Evolutionary conservation across 2,329 filamentous ascomycete genomes (phyloP), one percentile per base, ranked within the genome.

Genomic region (Aureobasidium sp.): DNA sequence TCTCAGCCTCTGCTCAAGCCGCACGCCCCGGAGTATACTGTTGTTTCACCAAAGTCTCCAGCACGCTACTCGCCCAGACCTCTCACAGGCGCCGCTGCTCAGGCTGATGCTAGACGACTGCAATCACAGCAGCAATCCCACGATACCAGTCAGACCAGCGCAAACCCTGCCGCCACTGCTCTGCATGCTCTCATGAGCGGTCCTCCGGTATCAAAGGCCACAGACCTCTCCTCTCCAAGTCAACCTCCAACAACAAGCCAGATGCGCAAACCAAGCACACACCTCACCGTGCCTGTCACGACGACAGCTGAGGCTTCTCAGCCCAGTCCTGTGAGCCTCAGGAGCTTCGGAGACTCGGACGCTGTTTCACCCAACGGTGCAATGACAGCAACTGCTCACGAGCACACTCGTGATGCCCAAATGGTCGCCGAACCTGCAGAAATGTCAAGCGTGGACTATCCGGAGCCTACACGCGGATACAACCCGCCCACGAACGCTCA

Each of bases 331-430:
- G 77, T 79, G 46, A 84, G 80, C 68, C 71, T 81, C 59, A 79
- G 79, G 10, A 82, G 81, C 66, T 82, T 83, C 67, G 81, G 78
- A 47, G 79, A 82, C 29, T 70, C 77, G 17, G 82, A 85, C 48
- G 73, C 75, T 17, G 73, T 63, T 36, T 61, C 75, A 36, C 62
- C 64, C 27, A 56, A 37, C n/a, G 55, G 55, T 13, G 65, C 68
- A 10, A 69, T 72, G 68, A 78, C 79, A 29, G 77, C 76, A 39
- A 81, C 82, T 42, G 53, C 63, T 46, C 67, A 68, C 27, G 57
- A 60, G 9, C 57, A 50, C 15, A n/a, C 27, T 17, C 57, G 57
- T 2, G 57, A 60, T 8, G 5, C 23, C 15, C 57, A 60, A 32
- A 70, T 69, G 62, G 69, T 72, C 47, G 71, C 70, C 46, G 72